phyloP scores from a whole-genome alignment of 2,329 filamentous ascomycete genomes.

The Ascochyta fabae region DNA sequence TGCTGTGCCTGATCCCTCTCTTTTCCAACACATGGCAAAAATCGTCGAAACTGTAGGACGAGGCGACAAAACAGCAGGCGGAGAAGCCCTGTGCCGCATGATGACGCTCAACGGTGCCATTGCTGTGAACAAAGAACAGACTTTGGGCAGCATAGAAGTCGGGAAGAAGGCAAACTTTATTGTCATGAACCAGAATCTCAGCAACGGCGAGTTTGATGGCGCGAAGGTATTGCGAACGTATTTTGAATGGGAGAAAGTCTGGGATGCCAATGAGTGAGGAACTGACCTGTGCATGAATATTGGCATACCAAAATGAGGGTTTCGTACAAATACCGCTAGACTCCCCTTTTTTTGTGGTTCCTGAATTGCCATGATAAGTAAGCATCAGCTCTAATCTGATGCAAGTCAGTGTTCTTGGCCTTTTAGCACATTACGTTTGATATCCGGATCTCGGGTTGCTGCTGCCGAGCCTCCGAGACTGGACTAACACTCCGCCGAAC shows the following conservation, averaged over 20 bases:
- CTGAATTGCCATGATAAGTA: too few relatives aligned
- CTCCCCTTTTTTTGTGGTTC: too few relatives aligned
- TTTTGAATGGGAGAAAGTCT: constrained; percentile 31
- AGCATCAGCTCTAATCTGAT: too few relatives aligned
- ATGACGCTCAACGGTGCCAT: constrained; percentile 39
- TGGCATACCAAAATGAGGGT: too few relatives aligned
- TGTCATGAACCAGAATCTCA: constrained; percentile 37
- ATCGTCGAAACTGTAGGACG: constrained; percentile 21
- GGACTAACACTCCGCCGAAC: too few relatives aligned
- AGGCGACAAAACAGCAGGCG: constrained; percentile 19
- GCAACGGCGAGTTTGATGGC: constrained; percentile 34
- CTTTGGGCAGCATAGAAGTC: constrained; percentile 38
- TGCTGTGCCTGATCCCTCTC: constrained; percentile 21
- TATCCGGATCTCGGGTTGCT: too few relatives aligned
- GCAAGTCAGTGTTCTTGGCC: too few relatives aligned
- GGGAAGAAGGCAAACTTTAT: constrained; percentile 46
- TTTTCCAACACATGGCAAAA: constrained; percentile 19
- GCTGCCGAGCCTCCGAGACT: too few relatives aligned
- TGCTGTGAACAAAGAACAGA: constrained; percentile 35
- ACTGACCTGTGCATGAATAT: too few relatives aligned
- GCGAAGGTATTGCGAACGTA: constrained; percentile 39
- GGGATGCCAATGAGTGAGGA: constrained; percentile 6
- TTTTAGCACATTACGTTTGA: too few relatives aligned
- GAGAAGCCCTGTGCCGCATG: constrained; percentile 26
- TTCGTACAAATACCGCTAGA: too few relatives aligned